Base-by-base conservation (phyloP, 148 eudicot genomes). In the Euryodendron excelsum region DNA sequence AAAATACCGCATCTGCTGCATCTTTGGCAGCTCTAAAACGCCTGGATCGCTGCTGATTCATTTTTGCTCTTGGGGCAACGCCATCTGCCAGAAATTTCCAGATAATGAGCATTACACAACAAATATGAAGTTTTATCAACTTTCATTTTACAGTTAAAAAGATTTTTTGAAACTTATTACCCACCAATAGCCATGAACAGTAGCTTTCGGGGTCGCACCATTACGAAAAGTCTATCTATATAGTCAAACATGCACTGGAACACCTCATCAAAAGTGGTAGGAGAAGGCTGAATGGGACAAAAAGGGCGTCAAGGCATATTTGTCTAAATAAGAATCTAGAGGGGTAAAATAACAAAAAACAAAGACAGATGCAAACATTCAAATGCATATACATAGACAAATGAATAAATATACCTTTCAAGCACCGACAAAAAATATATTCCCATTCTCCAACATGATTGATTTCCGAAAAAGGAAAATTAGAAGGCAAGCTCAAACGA, bases 11-110 rank as follows among this genome's bases (percentile, higher is more conserved):
- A 82, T 96, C 99, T 37, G 97, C 92, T 73, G 99, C 98, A 86
- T 93, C 98, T 86, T 96, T 96, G 73, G 99, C 98, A 67, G 99
- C 93, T 84, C 98, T 87, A 79, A 96, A 96, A 59, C 99, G 98
- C 82, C 99, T 89, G 50, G 99, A 96, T 18, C 99, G 89, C 78
- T 96, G 99, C 85, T 96, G 99, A 84, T 96, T 96, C 99, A 96
- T 96, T 87, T 96, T 96, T 39, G 99, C 99, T 81, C 99, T 92
- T 30, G 99, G 99, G 68, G 98, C 99, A 84, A 93, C 97, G 47
- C 99, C 99, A 88, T 96, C 99, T 96, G 82, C 64, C 79, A 86
- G 58, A n/a, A 61, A 25, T 62, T 73, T 45, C 63, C 37, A 80
- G 33, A 15, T 74, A 62, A 72, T 78, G 12, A 78, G 37, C 62